These are phyloP conservation scores for Nicotiana benthamiana DNA, from an alignment of 257 asterid genomes.

Conservation along the genomic window DNA sequence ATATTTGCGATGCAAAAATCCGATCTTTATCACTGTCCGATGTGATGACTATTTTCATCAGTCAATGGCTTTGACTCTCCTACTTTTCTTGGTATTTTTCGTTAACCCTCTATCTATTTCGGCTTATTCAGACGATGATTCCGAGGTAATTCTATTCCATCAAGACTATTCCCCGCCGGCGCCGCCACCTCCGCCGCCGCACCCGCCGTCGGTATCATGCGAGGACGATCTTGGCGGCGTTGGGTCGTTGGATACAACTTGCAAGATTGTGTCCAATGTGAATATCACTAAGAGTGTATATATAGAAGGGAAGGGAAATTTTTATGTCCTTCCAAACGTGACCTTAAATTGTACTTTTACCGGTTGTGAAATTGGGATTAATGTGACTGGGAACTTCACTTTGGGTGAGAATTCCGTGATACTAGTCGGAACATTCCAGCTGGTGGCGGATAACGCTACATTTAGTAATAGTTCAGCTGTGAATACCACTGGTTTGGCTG, in stretches of 20 bases:
- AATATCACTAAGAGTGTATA: slow-evolving; percentile 65
- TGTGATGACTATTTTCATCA: slow-evolving; percentile 54
- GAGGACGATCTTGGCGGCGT: slow-evolving; percentile 87
- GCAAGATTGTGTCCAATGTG: slow-evolving; percentile 63
- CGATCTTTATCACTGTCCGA: slow-evolving; percentile 11
- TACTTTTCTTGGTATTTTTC: slow-evolving; percentile 9
- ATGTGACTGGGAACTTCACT: slow-evolving; percentile 64
- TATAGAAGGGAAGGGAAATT: slow-evolving; percentile 81
- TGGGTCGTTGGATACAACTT: slow-evolving; percentile 82
- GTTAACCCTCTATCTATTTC: slow-evolving; percentile 32
- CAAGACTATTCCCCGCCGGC: slow-evolving; percentile 99
- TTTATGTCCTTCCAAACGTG: slow-evolving; percentile 64
- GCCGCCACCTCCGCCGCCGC: slow-evolving; percentile 99
- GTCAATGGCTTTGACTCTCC: slow-evolving; percentile 38
- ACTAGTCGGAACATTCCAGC: slow-evolving; percentile 50
- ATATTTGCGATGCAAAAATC: slow-evolving; percentile 33
- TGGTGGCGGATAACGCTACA: slow-evolving; percentile 52
- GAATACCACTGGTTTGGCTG: slow-evolving; percentile 81
- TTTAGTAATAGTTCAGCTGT: slow-evolving; percentile 64
- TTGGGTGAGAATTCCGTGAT: slow-evolving; percentile 59
- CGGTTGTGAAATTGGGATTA: slow-evolving; percentile 74
- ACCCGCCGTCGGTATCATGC: slow-evolving; percentile 82
- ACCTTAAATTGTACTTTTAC: slow-evolving; percentile 48
- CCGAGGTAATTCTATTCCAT: slow-evolving; percentile 51
- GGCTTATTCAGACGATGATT: slow-evolving; percentile 30